Base-by-base conservation (phyloP, 495 filamentous ascomycete species). In the Aspergillus mulundensis region DNA sequence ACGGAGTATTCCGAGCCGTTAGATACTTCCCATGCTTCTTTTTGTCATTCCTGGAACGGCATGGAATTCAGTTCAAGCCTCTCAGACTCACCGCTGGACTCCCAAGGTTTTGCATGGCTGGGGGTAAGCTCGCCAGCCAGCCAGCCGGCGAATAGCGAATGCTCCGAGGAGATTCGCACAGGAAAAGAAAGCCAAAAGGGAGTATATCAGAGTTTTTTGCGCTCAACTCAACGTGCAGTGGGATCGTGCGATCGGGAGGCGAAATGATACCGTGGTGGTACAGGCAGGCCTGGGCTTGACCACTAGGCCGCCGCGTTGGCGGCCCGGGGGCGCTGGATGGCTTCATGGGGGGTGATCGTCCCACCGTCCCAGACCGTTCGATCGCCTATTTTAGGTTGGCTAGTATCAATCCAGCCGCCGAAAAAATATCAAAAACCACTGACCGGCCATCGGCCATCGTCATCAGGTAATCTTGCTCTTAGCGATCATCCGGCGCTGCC, bases 341-440 rank as follows among this genome's bases (percentile, higher is more conserved):
- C 32, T 56, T 48, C 50, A 44, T 50, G 56, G 14, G 32, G 34
- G 25, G 53, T 59, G 54, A 62, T 65, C 56, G 62, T 61, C 54
- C 59, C 62, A 63, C 57, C 39, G 59, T 65, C 62, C 62, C 48
- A 65, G 62, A 62, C 62, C 59, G 62, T 65, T 65, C 62, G 62
- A 65, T 65, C 62, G 59, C 59, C 62, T 65, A 62, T 56, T 60
- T 65, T 62, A 65, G 60, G 62, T 65, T 62, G 57, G 47, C 18
- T 28, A 56, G 53, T 50, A 50, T 50, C 38, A 21, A 44, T 21
- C 25, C 34, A 44, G 45, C 24, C 25, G 45, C 24, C 18, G 16
- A 8, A 19, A 20, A 8, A 39, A 15, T 32, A 25, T 23, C 14
- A 34, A 54, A 54, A 47, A 38, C 8, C 25, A 28, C 25, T 28